These are phyloP conservation scores for Fonsecaea nubica DNA, from an alignment of 2,329 filamentous ascomycete species.

Conservation along the genomic window DNA sequence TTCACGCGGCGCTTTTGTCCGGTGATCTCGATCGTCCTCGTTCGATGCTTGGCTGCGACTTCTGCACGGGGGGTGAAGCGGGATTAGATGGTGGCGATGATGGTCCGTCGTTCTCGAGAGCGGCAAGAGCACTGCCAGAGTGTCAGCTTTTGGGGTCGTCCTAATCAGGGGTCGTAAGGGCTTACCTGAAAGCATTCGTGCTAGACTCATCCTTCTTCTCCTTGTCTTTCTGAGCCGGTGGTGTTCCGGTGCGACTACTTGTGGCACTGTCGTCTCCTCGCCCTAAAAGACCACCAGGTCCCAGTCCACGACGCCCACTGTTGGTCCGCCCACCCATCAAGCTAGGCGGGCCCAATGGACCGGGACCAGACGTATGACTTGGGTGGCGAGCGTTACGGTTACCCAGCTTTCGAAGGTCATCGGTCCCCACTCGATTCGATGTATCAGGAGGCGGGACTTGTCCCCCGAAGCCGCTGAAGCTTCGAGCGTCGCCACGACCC, in stretches of 20 bases:
- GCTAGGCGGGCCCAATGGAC: slow-evolving; percentile 78
- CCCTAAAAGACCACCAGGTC: slow-evolving; percentile 73
- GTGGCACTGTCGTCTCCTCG: slow-evolving; percentile 83
- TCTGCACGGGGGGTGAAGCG: slow-evolving; percentile 55
- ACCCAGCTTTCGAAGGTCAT: slow-evolving; percentile 83
- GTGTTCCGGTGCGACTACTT: slow-evolving; percentile 88
- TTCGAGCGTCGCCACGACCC: slow-evolving; percentile 85
- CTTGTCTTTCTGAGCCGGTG: slow-evolving; percentile 69
- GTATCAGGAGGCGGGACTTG: slow-evolving; percentile 72
- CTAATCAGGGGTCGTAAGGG: slow-evolving; percentile 6
- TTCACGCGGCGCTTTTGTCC: slow-evolving; percentile 44
- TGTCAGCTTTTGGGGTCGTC: slow-evolving; percentile 31
- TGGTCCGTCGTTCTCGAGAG: slow-evolving; percentile 55
- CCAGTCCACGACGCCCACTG: slow-evolving; percentile 79
- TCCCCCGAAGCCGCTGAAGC: slow-evolving; percentile 72
- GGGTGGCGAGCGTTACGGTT: slow-evolving; percentile 69
- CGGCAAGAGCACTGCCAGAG: slow-evolving; percentile 53
- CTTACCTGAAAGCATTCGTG: slow-evolving; percentile 94
- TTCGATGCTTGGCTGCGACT: slow-evolving; percentile 54
- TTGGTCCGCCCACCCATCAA: slow-evolving; percentile 90
- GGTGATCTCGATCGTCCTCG: slow-evolving; percentile 53
- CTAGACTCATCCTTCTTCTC: slow-evolving; percentile 68
- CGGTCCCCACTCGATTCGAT: slow-evolving; percentile 84
- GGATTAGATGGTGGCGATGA: slow-evolving; percentile 58
- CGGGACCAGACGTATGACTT: slow-evolving; percentile 59